Evolutionary conservation across 306 rosid species (phyloP), one percentile per base, ranked within the genome.

Genomic region (Trichosanthes truncata): DNA sequence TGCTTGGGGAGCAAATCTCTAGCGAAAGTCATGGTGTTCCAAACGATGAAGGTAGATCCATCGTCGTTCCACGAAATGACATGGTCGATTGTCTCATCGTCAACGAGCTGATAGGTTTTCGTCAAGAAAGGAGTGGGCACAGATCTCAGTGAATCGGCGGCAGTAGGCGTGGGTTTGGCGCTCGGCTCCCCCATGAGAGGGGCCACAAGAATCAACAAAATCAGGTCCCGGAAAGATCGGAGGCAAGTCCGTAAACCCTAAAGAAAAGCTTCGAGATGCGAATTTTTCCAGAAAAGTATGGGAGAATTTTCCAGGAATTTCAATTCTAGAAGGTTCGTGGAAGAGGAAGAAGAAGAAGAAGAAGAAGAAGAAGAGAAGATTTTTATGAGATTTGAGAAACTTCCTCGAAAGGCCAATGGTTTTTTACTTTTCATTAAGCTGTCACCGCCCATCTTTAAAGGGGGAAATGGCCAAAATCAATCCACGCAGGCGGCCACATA

Each of bases 21-120:
- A 38, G 99, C 97, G 76, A 95, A 95, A 46, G 90, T 87, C 74
- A 93, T 89, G 40, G 99, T 92, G 81, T 95, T 90, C 97, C 97
- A 91, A 9, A 95, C 99, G 84, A 95, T 79, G 84, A 95, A 95
- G 72, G 93, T 87, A 52, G 99, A 89, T 87, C 98, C 98, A 81
- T 91, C 96, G 41, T 90, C 88, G 88, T 87, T 91, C 98, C 98
- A 95, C 0, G 99, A 90, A 66, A 95, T 91, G 7, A 95, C 93
- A 25, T 91, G 97, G 74, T 95, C 89, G 35, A 90, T 87, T 6
- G 87, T 29, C 14, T 84, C 88, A 81, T 93, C 97, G 67, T 93
- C 96, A 3, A 95, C 97, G 31, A 95, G 91, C 77, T 88, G 89
- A 57, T 76, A 89, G 5, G 97, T 95, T 81, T 95, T 95, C 11